A percentile compares a stretch with the other conserved stretches of the same genome.
Evolutionary conservation across 768 basidiomycete species (phyloP).

Genomic region (Postia placenta): DNA sequence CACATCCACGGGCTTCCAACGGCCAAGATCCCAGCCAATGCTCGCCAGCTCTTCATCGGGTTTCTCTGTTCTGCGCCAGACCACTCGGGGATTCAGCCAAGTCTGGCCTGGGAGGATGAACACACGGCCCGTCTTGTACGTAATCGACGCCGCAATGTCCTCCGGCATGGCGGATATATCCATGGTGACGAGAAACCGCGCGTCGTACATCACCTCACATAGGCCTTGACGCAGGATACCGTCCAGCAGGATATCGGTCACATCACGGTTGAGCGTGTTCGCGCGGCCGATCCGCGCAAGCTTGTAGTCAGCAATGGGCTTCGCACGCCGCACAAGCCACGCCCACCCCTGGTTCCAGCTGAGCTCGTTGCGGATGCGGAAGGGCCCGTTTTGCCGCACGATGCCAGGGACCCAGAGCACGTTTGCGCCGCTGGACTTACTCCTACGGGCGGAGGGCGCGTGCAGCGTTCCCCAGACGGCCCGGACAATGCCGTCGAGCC

Average conservation of each 20-base stretch:
- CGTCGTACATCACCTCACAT: conserved; percentile 52
- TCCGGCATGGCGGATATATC: conserved; percentile 37
- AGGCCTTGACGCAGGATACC: conserved; percentile 14
- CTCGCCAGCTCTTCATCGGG: not conserved
- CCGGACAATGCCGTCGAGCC: conserved; percentile 41
- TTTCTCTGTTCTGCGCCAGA: conserved; percentile 14
- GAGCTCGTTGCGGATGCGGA: conserved; percentile 10
- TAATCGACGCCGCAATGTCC: conserved; percentile 26
- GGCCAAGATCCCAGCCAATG: conserved; percentile 2
- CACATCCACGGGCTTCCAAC: too few species aligned
- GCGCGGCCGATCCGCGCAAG: conserved; percentile 16
- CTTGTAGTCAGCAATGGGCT: conserved; percentile 30
- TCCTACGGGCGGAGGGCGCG: conserved; percentile 9
- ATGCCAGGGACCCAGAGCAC: conserved; percentile 60
- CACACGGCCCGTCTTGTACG: conserved; percentile 15
- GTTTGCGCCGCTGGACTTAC: conserved; percentile 52
- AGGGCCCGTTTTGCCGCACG: conserved; percentile 19
- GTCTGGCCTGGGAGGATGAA: conserved; percentile 31
- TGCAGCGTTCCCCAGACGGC: conserved; percentile 34
- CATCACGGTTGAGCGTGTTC: conserved; percentile 32
- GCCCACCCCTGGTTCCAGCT: not conserved
- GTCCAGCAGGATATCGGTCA: conserved; percentile 28
- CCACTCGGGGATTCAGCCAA: conserved; percentile 46
- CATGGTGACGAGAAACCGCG: conserved; percentile 54
- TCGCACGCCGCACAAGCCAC: conserved; percentile 62